Conservation (phyloP, 306 rosid species). For the Lablab purpureus region DNA sequence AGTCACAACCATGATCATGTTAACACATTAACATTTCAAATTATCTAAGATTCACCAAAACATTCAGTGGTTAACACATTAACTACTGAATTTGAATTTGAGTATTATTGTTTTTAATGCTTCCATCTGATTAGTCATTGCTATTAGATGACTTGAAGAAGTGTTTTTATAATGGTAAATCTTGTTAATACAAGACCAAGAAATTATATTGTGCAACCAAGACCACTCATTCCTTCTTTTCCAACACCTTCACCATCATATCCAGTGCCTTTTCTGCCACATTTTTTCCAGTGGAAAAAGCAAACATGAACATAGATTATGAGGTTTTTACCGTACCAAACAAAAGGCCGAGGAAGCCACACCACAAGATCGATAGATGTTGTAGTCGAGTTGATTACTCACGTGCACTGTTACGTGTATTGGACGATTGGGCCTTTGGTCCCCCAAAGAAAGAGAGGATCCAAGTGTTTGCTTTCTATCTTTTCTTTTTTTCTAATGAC, state of each 20-base stretch:
- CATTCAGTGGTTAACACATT: too few relatives aligned
- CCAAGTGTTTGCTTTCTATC: background rate
- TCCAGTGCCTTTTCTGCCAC: slow-evolving; percentile 1
- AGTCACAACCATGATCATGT: too few relatives aligned
- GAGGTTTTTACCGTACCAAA: background rate
- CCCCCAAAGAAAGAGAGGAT: background rate
- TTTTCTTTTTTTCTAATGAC: too few relatives aligned
- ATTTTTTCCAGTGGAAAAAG: background rate
- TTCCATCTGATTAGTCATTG: too few relatives aligned
- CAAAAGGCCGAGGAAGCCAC: background rate
- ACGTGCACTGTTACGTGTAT: background rate
- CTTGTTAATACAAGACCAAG: too few relatives aligned
- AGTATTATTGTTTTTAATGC: too few relatives aligned
- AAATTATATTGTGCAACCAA: too few relatives aligned
- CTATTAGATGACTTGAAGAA: too few relatives aligned
- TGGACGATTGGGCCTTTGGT: background rate
- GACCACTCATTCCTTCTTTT: background rate
- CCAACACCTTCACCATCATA: background rate
- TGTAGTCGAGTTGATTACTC: slow-evolving; percentile 2
- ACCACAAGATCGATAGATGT: background rate
- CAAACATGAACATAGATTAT: background rate
- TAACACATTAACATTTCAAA: too few relatives aligned
- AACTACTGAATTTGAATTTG: too few relatives aligned
- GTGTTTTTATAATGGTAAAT: too few relatives aligned
- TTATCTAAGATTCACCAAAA: too few relatives aligned